Conservation (phyloP, 1,284 basidiomycete species). For the Agaricales sp. region DNA sequence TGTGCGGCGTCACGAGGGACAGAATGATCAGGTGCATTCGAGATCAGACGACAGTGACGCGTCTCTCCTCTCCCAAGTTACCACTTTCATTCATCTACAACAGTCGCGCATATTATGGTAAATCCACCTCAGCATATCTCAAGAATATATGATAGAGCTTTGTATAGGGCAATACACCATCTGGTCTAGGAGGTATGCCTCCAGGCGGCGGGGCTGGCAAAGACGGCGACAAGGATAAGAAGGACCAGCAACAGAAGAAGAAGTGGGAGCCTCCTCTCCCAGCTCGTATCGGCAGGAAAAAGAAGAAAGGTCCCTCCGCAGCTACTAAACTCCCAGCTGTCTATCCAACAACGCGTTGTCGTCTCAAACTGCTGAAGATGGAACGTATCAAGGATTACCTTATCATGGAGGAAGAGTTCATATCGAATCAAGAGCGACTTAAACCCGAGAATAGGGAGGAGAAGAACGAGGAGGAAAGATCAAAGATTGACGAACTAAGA, state of each 20-base stretch:
- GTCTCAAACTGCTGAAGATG: slow-evolving; percentile 92
- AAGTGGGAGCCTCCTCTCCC: slow-evolving; percentile 99
- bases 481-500: slow-evolving; percentile 89
- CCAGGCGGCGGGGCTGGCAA: slow-evolving; percentile 31
- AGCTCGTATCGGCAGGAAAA: slow-evolving; percentile 94
- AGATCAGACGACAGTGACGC: slow-evolving; percentile 41
- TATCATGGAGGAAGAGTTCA: slow-evolving; percentile 95
- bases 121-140: slow-evolving; percentile 6
- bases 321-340: slow-evolving; percentile 91
- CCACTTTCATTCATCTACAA: slow-evolving; percentile 17
- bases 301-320: slow-evolving; percentile 84
- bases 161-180: slow-evolving; percentile 69
- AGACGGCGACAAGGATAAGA: slow-evolving; percentile 57
- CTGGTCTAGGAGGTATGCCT: slow-evolving; percentile 39
- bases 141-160: slow-evolving; percentile 3
- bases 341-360: slow-evolving; percentile 91
- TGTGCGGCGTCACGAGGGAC: slow-evolving; percentile 1
- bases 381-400: slow-evolving; percentile 99
- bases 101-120: too few species aligned
- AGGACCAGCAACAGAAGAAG: slow-evolving; percentile 69
- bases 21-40: not conserved
- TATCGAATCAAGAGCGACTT: slow-evolving; percentile 89
- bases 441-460: slow-evolving; percentile 85
- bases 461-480: slow-evolving; percentile 92
- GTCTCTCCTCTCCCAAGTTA: too few species aligned